Conservation (phyloP, 2,329 filamentous ascomycete species). For the Knoxdaviesia capensis region DNA sequence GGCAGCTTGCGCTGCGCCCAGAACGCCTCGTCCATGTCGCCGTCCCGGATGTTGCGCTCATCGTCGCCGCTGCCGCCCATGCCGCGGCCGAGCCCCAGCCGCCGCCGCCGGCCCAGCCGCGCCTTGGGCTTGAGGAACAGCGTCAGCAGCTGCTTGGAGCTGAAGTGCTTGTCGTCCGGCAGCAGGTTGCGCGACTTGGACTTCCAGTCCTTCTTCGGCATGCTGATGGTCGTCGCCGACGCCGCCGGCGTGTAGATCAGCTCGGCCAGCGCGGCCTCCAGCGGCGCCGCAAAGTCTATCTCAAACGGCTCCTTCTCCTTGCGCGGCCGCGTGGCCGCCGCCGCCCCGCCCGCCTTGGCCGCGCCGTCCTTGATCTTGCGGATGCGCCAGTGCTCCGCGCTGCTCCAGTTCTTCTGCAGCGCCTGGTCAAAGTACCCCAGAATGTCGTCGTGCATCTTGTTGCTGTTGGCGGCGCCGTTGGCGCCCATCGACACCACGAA, state of each 20-base stretch:
- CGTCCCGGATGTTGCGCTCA: slow-evolving; percentile 35
- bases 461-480: slow-evolving; percentile 14
- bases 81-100: slow-evolving; percentile 9
- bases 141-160: slow-evolving; percentile 71
- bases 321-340: slow-evolving; percentile 35
- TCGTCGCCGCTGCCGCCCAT: slow-evolving; percentile 20
- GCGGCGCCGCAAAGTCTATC: slow-evolving; percentile 68
- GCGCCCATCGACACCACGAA: slow-evolving; percentile 59
- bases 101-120: slow-evolving; percentile 48
- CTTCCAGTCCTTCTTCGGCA: slow-evolving; percentile 91
- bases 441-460: slow-evolving; percentile 70
- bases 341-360: slow-evolving; percentile 34
- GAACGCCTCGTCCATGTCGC: slow-evolving; percentile 85
- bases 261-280: slow-evolving; percentile 52
- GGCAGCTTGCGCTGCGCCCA: slow-evolving; percentile 61
- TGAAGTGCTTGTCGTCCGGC: slow-evolving; percentile 96
- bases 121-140: slow-evolving; percentile 93
- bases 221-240: slow-evolving; percentile 59
- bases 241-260: slow-evolving; percentile 63
- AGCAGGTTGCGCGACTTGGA: slow-evolving; percentile 83
- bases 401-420: slow-evolving; percentile 90
- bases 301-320: slow-evolving; percentile 96
- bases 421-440: slow-evolving; percentile 97
- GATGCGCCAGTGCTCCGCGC: slow-evolving; percentile 97
- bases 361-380: slow-evolving; percentile 66